Conservation (phyloP, 2,329 filamentous ascomycete species). For the Metarhizium robertsii region DNA sequence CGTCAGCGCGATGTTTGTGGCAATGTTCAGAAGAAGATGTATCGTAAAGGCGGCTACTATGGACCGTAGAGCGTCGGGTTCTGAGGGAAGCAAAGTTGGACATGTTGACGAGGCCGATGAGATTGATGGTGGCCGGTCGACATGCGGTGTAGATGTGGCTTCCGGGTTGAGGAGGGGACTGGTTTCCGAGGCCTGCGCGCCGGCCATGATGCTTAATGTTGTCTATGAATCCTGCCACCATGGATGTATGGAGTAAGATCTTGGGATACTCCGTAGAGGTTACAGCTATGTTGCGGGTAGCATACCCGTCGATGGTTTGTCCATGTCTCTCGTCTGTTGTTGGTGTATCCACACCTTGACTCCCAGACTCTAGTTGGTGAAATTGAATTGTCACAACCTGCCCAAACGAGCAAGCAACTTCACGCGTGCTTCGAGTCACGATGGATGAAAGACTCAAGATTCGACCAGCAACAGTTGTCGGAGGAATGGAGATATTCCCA, state of each 20-base stretch:
- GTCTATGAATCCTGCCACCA: not conserved
- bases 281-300: no score
- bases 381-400: not conserved
- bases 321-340: no score
- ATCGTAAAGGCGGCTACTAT: slow-evolving; percentile 1
- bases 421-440: not conserved
- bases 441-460: not conserved
- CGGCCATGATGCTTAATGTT: not conserved
- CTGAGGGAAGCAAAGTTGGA: no score
- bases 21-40: no score
- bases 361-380: not conserved
- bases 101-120: not conserved
- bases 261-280: no score
- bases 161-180: not conserved
- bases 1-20: no score
- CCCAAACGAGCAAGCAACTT: not conserved
- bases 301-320: no score
- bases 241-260: no score
- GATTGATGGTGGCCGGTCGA: not conserved
- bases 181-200: not conserved
- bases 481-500: no score
- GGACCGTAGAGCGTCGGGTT: not conserved
- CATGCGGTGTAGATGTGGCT: not conserved
- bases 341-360: no score
- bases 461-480: no score